Evolutionary conservation across 352 stramenopile genomes (phyloP).

Genomic region (Phytopythium delawarense): DNA sequence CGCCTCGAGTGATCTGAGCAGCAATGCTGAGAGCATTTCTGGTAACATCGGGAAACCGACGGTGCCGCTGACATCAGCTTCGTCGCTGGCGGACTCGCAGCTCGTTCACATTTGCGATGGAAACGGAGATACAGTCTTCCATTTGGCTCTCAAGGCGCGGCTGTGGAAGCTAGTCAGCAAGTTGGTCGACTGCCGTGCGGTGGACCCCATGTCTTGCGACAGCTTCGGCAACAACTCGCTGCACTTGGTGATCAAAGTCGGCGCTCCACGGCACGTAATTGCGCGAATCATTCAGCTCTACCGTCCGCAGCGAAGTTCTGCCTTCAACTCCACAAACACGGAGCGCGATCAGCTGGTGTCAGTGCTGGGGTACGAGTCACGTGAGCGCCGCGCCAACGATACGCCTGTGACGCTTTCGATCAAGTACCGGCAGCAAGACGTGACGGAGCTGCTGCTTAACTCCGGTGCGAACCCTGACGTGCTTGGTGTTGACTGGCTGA

Average conservation of each 20-base stretch:
- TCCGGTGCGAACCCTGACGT: constrained; percentile 30
- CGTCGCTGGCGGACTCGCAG: constrained; percentile 3
- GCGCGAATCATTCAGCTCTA: constrained; percentile 46
- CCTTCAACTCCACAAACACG: constrained; percentile 13
- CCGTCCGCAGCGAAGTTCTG: constrained; percentile 13
- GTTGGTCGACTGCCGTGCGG: constrained; percentile 36
- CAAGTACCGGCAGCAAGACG: constrained; percentile 45
- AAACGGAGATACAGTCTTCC: constrained; percentile 44
- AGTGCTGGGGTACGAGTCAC: constrained; percentile 21
- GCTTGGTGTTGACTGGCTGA: constrained; percentile 21
- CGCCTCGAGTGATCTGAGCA: not conserved
- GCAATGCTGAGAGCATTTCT: not conserved
- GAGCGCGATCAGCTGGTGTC: constrained; percentile 19
- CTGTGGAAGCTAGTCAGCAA: constrained; percentile 61
- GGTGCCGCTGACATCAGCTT: not conserved
- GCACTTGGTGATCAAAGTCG: constrained; percentile 61
- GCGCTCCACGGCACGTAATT: constrained; percentile 39
- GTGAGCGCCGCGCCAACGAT: constrained; percentile 39
- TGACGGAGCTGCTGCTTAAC: constrained; percentile 39
- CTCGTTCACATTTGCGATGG: constrained; percentile 35
- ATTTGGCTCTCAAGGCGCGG: constrained; percentile 52
- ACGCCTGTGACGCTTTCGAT: constrained; percentile 58
- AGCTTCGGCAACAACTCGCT: constrained; percentile 44
- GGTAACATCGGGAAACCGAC: not conserved
- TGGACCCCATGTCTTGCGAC: constrained; percentile 45